Evolutionary conservation across 1,139 yeast species (phyloP), one percentile per base, ranked within the genome.

Genomic region (Candida glucosophila): DNA sequence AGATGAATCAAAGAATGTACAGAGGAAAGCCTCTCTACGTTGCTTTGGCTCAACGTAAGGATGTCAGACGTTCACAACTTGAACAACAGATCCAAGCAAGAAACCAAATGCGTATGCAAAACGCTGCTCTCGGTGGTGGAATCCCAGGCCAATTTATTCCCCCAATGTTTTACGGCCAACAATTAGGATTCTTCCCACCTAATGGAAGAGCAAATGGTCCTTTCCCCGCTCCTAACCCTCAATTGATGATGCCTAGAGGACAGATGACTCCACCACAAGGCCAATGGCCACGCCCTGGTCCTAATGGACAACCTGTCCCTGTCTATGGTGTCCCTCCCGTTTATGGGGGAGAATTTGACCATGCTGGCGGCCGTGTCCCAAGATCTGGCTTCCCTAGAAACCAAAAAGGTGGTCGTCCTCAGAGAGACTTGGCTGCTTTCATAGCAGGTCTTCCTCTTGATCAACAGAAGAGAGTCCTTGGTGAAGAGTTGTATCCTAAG

Each of bases 41-140:
- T 62, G 96, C 97, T 39, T 78, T 92, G 55, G 98, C 98, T 48
- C 98, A 90, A 75, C 83, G 96, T 64, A 88, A 86, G 70, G 98
- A 90, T 52, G 95, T 85, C 37, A 86, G 99, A 75, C 83, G 95
- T 58, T 76, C 86, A 49, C 97, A 90, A 70, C 73, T 92, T 57
- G 92, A 86, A 60, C 97, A 92, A 69, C 98, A 90, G 66, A 82
- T 86, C 55, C 94, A 83, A 61, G 97, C 96, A 43, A 83, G 95
- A 73, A 86, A 85, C 75, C 97, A 90, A 67, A 77, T 88, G 79
- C 83, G 97, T 71, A 74, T 86, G 76, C 97, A 88, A 72, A 95
- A 86, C 59, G 86, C 83, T 58, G 85, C 81, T 41, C 81, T 80
- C 40, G 69, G 77, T 36, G 86, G 82, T 43, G 95, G 94, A 50